Percentiles rank a stretch among this genome's conserved stretches.
Evolutionary conservation across 2,329 filamentous ascomycete genomes (phyloP).

Genomic region (Plenodomus lindquistii): DNA sequence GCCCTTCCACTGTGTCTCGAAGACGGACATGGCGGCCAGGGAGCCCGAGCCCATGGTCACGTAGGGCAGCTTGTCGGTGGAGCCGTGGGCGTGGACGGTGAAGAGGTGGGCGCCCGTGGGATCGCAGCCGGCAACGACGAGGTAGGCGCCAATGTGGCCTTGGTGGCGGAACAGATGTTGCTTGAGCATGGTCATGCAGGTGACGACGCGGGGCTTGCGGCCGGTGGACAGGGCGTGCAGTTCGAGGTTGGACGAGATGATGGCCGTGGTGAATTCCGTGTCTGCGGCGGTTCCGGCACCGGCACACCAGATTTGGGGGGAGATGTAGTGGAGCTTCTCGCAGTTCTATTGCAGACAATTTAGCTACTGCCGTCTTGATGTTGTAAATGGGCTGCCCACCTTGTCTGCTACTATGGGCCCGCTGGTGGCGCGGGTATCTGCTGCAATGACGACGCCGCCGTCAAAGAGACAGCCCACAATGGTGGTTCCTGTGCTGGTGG

Average conservation of each 20-base stretch:
- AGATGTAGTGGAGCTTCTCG: constrained; percentile 99
- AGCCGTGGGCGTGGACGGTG: constrained; percentile 97
- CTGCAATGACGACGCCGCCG: constrained; percentile 96
- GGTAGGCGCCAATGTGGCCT: constrained; percentile 95
- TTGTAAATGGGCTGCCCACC: constrained; percentile 46
- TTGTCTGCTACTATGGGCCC: constrained; percentile 99
- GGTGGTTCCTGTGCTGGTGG: constrained; percentile 97
- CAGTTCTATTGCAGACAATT: constrained; percentile 69
- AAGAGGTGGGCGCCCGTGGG: constrained; percentile 94
- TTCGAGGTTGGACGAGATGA: constrained; percentile 98
- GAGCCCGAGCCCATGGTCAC: constrained; percentile 99
- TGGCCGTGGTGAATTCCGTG: constrained; percentile 97
- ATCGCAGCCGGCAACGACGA: constrained; percentile 95
- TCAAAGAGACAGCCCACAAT: constrained; percentile 98
- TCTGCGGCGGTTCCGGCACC: constrained; percentile 97
- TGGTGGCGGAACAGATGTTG: constrained; percentile 99
- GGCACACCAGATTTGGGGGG: constrained; percentile 98
- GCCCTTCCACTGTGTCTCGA: constrained; percentile 93
- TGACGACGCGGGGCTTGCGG: constrained; percentile 95
- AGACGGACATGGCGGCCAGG: constrained; percentile 95
- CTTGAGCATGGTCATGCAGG: constrained; percentile 99
- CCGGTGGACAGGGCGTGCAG: constrained; percentile 95
- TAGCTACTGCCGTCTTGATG: constrained; percentile 2
- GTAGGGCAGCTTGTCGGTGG: constrained; percentile 97
- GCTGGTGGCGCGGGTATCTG: constrained; percentile 95